Percentiles rank a stretch among this genome's conserved stretches.
phyloP scores from a whole-genome alignment of 495 filamentous ascomycete genomes.

The Talaromyces thailandensis region DNA sequence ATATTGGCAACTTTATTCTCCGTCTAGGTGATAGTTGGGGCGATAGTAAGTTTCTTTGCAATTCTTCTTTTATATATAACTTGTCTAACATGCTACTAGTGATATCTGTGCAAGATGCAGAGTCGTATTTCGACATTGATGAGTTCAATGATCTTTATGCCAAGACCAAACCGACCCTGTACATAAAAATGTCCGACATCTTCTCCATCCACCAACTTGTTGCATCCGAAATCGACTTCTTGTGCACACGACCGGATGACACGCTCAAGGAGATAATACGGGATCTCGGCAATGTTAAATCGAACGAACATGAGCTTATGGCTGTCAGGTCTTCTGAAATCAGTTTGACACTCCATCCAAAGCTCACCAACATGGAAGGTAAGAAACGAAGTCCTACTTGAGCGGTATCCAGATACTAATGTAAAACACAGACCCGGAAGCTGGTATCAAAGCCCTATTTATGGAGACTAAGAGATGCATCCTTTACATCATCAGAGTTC shows the following conservation, averaged over 20 bases:
- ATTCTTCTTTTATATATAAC: background rate
- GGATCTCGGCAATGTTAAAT: constrained; percentile 91
- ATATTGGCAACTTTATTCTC: constrained; percentile 77
- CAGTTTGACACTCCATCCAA: constrained; percentile 81
- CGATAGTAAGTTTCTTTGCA: constrained; percentile 35
- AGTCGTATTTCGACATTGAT: constrained; percentile 92
- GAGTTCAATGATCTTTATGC: constrained; percentile 97
- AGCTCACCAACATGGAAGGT: constrained; percentile 79
- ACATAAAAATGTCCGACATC: constrained; percentile 97
- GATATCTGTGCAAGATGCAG: constrained; percentile 75
- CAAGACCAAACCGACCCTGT: constrained; percentile 89
- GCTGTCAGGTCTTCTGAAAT: constrained; percentile 85
- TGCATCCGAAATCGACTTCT: constrained; percentile 61
- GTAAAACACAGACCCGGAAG: constrained; percentile 63
- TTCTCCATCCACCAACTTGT: constrained; percentile 92
- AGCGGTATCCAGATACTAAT: background rate
- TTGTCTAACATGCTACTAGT: constrained; percentile 38
- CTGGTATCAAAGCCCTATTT: constrained; percentile 81
- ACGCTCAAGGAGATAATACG: constrained; percentile 83
- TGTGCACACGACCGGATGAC: constrained; percentile 77
- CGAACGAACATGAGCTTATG: constrained; percentile 86
- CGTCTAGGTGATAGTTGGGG: constrained; percentile 69
- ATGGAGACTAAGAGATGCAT: constrained; percentile 98
- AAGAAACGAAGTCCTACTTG: constrained; percentile 9
- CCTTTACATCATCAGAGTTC: constrained; percentile 94